Conservation (phyloP, 176 grass and related monocot genomes). For the Chloris gayana region DNA sequence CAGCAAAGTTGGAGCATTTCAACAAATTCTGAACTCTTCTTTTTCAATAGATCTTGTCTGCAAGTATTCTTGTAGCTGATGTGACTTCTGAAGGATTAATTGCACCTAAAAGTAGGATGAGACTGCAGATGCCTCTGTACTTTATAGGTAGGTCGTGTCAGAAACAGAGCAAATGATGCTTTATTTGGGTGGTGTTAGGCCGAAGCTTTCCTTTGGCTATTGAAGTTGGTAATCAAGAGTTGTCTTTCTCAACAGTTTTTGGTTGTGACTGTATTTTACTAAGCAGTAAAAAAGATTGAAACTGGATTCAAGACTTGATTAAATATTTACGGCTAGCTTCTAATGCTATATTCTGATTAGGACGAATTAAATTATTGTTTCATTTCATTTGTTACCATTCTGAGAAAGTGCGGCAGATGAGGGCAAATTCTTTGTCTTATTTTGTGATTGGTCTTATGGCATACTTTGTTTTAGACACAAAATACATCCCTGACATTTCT, state of each 20-base stretch:
- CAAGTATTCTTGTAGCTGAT: slow-evolving; percentile 35
- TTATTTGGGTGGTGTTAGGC: slow-evolving; percentile 19
- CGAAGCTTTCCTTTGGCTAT: slow-evolving; percentile 37
- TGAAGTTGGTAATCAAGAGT: neutral
- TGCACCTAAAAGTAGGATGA: slow-evolving; percentile 48
- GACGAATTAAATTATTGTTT: neutral
- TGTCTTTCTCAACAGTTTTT: slow-evolving; percentile 34
- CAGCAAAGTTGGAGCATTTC: neutral
- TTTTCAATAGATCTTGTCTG: slow-evolving; percentile 10
- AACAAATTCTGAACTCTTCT: slow-evolving; percentile 20
- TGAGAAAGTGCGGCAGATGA: neutral
- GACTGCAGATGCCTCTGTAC: slow-evolving; percentile 14
- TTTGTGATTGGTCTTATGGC: neutral
- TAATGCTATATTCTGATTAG: neutral
- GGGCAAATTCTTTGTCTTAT: neutral
- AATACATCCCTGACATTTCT: neutral
- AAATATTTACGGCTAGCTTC: neutral
- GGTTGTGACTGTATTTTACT: neutral
- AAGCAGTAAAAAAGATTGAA: neutral
- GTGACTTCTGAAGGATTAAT: slow-evolving; percentile 32
- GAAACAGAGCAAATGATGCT: slow-evolving; percentile 21
- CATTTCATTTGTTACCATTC: neutral
- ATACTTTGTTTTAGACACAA: neutral
- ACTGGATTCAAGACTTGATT: neutral
- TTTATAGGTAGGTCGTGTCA: slow-evolving; percentile 38